A percentile compares a stretch with the other conserved stretches of the same genome.
Evolutionary conservation across 441 rosid species (phyloP).

Genomic region (Brassica hybrid): DNA sequence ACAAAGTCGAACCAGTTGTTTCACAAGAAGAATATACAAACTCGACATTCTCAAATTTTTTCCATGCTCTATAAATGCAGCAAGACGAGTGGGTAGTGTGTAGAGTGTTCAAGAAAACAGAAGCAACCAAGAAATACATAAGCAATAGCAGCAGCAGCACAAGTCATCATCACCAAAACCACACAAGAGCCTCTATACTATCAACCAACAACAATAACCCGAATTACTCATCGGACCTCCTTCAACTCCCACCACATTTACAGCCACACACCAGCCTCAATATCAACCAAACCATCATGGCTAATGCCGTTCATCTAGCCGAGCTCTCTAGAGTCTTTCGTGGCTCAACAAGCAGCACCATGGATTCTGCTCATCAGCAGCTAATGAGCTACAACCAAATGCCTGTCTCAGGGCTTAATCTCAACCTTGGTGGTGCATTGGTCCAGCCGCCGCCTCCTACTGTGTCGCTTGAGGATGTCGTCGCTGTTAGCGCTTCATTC

Average conservation of each 20-base stretch:
- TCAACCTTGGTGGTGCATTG: slow-evolving; percentile 63
- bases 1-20: background rate
- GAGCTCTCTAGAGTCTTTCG: slow-evolving; percentile 71
- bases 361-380: slow-evolving; percentile 49
- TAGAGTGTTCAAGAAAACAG: slow-evolving; percentile 69
- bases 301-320: slow-evolving; percentile 57
- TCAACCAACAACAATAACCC: slow-evolving; percentile 31
- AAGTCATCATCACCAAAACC: slow-evolving; percentile 48
- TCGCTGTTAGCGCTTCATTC: slow-evolving; percentile 38
- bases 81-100: slow-evolving; percentile 84
- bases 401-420: slow-evolving; percentile 66
- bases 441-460: slow-evolving; percentile 43
- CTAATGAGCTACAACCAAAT: slow-evolving; percentile 53
- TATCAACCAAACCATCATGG: slow-evolving; percentile 35
- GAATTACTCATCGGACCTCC: slow-evolving; percentile 38
- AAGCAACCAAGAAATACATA: slow-evolving; percentile 59
- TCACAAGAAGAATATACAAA: too few relatives aligned
- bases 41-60: background rate
- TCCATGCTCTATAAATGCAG: slow-evolving; percentile 14
- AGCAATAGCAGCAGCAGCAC: slow-evolving; percentile 54
- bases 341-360: slow-evolving; percentile 31
- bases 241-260: slow-evolving; percentile 37
- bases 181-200: slow-evolving; percentile 37
- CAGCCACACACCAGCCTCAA: slow-evolving; percentile 31
- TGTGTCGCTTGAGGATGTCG: slow-evolving; percentile 52